Evolutionary conservation across 495 filamentous ascomycete genomes (phyloP).

Genomic region (Platismatia glauca): DNA sequence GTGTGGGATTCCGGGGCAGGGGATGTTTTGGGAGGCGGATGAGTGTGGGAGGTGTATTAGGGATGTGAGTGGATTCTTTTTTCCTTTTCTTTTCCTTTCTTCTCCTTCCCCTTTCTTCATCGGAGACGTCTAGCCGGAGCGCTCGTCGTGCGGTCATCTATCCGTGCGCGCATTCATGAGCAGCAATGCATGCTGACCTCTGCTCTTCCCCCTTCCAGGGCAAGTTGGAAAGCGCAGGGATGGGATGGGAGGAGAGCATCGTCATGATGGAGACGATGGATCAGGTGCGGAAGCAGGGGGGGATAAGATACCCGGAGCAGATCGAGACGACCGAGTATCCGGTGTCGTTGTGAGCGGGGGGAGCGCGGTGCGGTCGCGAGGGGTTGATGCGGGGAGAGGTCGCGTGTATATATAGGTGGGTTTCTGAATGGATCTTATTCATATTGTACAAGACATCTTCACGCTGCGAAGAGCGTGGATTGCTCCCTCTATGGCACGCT

Average conservation of each 20-base stretch:
- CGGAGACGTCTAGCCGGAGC: too few species aligned
- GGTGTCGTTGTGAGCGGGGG: slow-evolving; percentile 6
- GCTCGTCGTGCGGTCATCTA: too few species aligned
- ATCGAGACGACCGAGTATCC: slow-evolving; percentile 72
- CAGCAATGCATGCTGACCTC: too few species aligned
- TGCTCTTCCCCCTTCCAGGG: slow-evolving; percentile 22
- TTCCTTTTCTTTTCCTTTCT: neutral
- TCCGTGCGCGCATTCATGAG: too few species aligned
- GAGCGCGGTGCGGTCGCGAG: neutral
- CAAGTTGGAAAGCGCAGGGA: slow-evolving; percentile 61
- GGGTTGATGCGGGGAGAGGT: neutral
- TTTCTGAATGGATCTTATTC: neutral
- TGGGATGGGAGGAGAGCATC: slow-evolving; percentile 77
- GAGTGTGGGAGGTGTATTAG: slow-evolving; percentile 74
- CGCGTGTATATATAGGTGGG: neutral
- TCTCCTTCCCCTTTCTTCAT: neutral
- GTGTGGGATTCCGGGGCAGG: slow-evolving; percentile 59
- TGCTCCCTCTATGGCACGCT: neutral
- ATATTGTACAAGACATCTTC: slow-evolving; percentile 10
- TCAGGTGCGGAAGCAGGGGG: slow-evolving; percentile 68
- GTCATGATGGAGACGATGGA: slow-evolving; percentile 95
- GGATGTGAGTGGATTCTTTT: slow-evolving; percentile 39
- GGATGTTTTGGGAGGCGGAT: slow-evolving; percentile 96
- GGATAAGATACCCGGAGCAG: slow-evolving; percentile 66
- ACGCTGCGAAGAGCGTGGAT: neutral